Evolutionary conservation across 805 yeast genomes (phyloP).

Genomic region (Ogataea dorogensis): DNA sequence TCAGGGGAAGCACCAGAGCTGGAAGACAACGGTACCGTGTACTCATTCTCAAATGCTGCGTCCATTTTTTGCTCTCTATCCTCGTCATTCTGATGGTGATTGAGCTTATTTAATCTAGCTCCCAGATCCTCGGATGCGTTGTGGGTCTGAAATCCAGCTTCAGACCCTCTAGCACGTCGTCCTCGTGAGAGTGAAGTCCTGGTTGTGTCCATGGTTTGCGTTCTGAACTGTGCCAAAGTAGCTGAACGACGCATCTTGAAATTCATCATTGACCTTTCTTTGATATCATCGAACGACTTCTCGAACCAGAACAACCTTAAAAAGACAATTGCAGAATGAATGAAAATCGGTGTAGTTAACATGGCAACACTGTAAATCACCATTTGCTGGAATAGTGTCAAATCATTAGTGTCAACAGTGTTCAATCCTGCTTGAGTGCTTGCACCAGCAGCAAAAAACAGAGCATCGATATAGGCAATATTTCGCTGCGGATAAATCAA

Average conservation of each 20-base stretch:
- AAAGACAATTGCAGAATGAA: slow-evolving; percentile 75
- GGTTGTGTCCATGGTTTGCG: slow-evolving; percentile 29
- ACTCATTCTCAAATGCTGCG: slow-evolving; percentile 20
- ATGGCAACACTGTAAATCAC: slow-evolving; percentile 59
- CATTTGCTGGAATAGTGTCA: slow-evolving; percentile 78
- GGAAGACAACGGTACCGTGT: slow-evolving; percentile 17
- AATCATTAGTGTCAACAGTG: slow-evolving; percentile 63
- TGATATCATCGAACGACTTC: slow-evolving; percentile 79
- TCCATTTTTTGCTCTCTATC: slow-evolving; percentile 18
- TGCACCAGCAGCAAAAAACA: slow-evolving; percentile 75
- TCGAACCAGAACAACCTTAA: slow-evolving; percentile 88
- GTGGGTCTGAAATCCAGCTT: slow-evolving; percentile 23
- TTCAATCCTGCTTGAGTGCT: slow-evolving; percentile 91
- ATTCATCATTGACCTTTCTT: slow-evolving; percentile 70
- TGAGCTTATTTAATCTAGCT: slow-evolving; percentile 22
- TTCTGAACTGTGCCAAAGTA: slow-evolving; percentile 54
- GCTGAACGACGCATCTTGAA: slow-evolving; percentile 80
- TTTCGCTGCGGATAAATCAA: slow-evolving; percentile 74
- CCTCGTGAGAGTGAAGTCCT: slow-evolving; percentile 11
- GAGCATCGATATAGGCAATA: slow-evolving; percentile 68
- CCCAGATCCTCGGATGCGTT: slow-evolving; percentile 34
- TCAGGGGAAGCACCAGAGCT: slow-evolving; percentile 24
- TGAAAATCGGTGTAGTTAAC: slow-evolving; percentile 82
- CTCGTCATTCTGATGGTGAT: slow-evolving; percentile 7
- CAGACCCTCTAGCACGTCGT: slow-evolving; percentile 3